A percentile compares a stretch with the other conserved stretches of the same genome.
Conservation (phyloP, 2,329 filamentous ascomycete species). For the Mycosphaerella sp. region DNA sequence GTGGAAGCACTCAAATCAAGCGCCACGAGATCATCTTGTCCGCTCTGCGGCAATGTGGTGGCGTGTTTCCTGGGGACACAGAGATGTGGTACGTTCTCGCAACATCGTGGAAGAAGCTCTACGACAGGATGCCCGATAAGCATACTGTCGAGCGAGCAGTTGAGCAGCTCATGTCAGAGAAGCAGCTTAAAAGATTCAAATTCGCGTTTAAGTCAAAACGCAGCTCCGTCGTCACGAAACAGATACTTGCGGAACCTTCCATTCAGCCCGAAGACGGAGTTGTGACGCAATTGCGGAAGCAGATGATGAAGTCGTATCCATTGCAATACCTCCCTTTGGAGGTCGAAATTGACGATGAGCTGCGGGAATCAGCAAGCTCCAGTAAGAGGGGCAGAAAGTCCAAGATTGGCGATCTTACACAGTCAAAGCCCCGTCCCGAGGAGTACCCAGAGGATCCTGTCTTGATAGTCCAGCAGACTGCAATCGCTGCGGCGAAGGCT, state of each 20-base stretch:
- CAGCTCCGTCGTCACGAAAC: constrained; percentile 46
- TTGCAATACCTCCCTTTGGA: constrained; percentile 42
- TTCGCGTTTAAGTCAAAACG: constrained; percentile 47
- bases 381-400: constrained; percentile 8
- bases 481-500: constrained; percentile 9
- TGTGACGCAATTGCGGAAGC: constrained; percentile 46
- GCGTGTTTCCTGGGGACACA: constrained; percentile 50
- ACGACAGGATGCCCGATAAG: constrained; percentile 45
- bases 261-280: constrained; percentile 41
- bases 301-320: constrained; percentile 44
- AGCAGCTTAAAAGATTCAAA: constrained; percentile 48
- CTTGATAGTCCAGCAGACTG: constrained; percentile 12
- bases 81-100: constrained; percentile 53
- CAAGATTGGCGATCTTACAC: constrained; percentile 1
- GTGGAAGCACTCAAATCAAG: constrained; percentile 19
- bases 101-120: constrained; percentile 46
- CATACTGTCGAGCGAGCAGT: constrained; percentile 48
- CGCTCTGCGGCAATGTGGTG: constrained; percentile 49
- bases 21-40: constrained; percentile 50
- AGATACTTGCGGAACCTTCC: constrained; percentile 45
- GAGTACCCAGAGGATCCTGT: constrained; percentile 4
- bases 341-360: constrained; percentile 36
- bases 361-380: constrained; percentile 8
- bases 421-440: constrained; percentile 3
- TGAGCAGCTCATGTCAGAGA: constrained; percentile 45